Conservation (phyloP, 2,329 filamentous ascomycete species). For the Lojkania enalia region DNA sequence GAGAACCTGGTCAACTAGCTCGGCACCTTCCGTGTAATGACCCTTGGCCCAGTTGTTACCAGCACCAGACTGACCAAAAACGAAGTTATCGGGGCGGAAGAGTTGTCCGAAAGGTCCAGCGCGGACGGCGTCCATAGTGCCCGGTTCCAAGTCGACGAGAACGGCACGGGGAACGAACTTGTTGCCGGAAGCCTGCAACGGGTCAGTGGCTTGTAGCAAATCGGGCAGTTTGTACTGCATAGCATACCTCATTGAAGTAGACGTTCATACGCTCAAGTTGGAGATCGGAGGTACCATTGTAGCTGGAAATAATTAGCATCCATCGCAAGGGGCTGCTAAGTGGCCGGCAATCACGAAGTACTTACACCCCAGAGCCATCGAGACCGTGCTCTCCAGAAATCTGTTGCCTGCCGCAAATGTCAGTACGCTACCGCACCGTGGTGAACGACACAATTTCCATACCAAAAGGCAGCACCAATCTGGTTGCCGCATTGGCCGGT, state of each 20-base stretch:
- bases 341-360: too few relatives aligned
- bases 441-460: too few relatives aligned
- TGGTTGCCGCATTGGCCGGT: slow-evolving; percentile 99
- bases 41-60: slow-evolving; percentile 99
- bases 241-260: slow-evolving; percentile 89
- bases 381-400: slow-evolving; percentile 81
- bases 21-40: slow-evolving; percentile 99
- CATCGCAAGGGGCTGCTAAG: background rate
- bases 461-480: slow-evolving; percentile 99
- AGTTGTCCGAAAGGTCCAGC: slow-evolving; percentile 97
- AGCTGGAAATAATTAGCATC: slow-evolving; percentile 57
- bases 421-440: too few relatives aligned
- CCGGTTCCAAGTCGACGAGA: slow-evolving; percentile 98
- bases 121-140: slow-evolving; percentile 99
- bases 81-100: slow-evolving; percentile 99
- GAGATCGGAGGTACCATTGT: slow-evolving; percentile 97
- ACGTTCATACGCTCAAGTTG: slow-evolving; percentile 99
- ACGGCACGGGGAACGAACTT: slow-evolving; percentile 99
- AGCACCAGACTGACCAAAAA: slow-evolving; percentile 98
- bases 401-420: slow-evolving; percentile 49
- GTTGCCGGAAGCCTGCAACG: slow-evolving; percentile 81
- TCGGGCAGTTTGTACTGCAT: slow-evolving; percentile 17
- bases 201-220: slow-evolving; percentile 21
- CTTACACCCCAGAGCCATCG: slow-evolving; percentile 94
- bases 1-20: slow-evolving; percentile 96